Evolutionary conservation across 306 rosid genomes (phyloP), one percentile per base, ranked within the genome.

Genomic region (Quercus alba): DNA sequence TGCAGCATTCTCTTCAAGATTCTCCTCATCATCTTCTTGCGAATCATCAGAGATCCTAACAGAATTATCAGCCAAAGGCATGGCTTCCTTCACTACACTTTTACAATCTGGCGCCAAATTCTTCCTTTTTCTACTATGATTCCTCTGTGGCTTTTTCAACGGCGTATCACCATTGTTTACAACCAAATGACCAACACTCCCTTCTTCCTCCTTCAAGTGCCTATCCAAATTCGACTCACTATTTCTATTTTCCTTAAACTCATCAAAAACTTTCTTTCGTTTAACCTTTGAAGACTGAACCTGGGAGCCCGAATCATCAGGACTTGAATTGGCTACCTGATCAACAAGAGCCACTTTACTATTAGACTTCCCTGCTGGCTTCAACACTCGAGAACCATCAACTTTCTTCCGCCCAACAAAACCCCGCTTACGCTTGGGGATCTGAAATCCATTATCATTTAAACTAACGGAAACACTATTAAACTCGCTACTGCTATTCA

Each of bases 1-100:
- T 6, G 98, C 98, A 64, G 99, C 99, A 82, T 93, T 96, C 86
- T 93, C 97, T 87, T 96, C 99, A 56, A 96, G 98, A 87, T 96
- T 96, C 82, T 90, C 97, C 84, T 93, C 96, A 61, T 95, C 94
- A 1, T 91, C 97, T 83, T 90, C 96, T 20, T 57, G 87, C 54
- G 79, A 74, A 70, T 86, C 86, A 84, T 82, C 86, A 76, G 87
- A 76, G 71, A 78, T 51, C 82, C 81, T 90, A 62, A 80, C 30
- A 74, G 87, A 84, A 81, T 71, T 78, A 77, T 72, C 84, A 49
- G 81, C 74, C 83, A 85, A 71, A 35, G 88, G 87, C 81, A 75
- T 86, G 9, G 82, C 92, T 86, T 90, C 87, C 75, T 82, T 77
- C 17, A 81, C 83, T 75, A 56, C 57, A 72, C 77, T 73, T 78